These are phyloP conservation scores for Eucalyptus sp. DNA, from an alignment of 345 rosid species.

Conservation along the genomic window DNA sequence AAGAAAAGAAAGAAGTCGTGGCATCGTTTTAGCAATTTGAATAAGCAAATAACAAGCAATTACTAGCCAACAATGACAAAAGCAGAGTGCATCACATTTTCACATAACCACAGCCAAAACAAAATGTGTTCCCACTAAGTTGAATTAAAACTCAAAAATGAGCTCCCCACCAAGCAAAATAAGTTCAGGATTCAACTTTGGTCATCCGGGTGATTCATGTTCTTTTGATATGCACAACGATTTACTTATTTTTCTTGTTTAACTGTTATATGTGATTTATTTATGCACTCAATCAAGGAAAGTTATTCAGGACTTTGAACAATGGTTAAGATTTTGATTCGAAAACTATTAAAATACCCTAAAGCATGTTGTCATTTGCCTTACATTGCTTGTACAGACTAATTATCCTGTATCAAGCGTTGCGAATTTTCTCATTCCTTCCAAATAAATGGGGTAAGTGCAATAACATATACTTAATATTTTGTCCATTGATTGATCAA, in stretches of 20 bases:
- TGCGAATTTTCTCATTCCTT: not conserved
- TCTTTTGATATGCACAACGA: not conserved
- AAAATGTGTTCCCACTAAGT: not conserved
- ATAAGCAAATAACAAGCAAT: not conserved
- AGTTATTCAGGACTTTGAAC: no score
- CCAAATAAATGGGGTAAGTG: not conserved
- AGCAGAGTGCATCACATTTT: not conserved
- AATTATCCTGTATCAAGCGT: rapidly evolving
- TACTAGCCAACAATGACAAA: not conserved
- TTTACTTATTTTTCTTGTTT: rapidly evolving
- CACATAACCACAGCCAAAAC: no score
- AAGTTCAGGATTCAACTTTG: rapidly evolving
- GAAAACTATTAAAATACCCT: no score
- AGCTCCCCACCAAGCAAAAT: rapidly evolving
- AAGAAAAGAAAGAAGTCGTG: rapidly evolving
- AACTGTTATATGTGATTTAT: not conserved
- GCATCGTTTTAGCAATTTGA: not conserved
- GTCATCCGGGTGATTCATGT: rapidly evolving
- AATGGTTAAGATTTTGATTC: not conserved
- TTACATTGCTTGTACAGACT: not conserved
- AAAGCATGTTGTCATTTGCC: not conserved
- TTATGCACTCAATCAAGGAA: rapidly evolving
- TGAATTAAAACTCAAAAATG: no score
- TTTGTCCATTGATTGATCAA: not conserved
- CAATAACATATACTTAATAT: no score